phyloP scores from a whole-genome alignment of 108 stramenopile genomes.

The Chaetoceros muelleri region DNA sequence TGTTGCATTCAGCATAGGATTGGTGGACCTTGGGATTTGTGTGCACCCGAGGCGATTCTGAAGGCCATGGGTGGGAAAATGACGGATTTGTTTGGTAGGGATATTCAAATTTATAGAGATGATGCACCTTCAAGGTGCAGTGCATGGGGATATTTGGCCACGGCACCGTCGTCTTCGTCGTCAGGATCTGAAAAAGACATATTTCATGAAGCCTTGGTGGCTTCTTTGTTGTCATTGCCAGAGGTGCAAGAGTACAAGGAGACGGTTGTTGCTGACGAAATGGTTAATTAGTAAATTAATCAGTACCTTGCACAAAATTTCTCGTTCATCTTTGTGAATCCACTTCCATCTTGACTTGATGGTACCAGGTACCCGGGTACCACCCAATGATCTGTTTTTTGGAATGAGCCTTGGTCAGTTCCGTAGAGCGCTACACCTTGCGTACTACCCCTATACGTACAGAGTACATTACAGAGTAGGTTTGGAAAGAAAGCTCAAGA shows the following conservation, averaged over 20 bases:
- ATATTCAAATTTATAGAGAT: conserved; percentile 9
- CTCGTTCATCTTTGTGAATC: too few species aligned
- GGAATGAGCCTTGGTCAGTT: too few species aligned
- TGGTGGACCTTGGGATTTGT: conserved; percentile 46
- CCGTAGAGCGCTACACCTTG: too few species aligned
- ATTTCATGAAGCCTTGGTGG: conserved; percentile 5
- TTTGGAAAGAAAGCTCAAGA: too few species aligned
- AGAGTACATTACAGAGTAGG: too few species aligned
- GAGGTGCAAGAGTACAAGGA: conserved; percentile 11
- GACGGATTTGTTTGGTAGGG: conserved; percentile 49
- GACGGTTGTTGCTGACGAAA: too few species aligned
- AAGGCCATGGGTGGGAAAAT: conserved; percentile 38
- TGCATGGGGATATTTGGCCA: conserved; percentile 14
- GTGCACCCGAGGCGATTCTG: conserved; percentile 47
- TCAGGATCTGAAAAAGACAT: not conserved
- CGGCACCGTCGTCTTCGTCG: conserved; percentile 5
- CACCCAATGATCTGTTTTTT: too few species aligned
- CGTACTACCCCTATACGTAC: too few species aligned
- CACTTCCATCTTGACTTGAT: too few species aligned
- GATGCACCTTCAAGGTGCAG: conserved; percentile 12
- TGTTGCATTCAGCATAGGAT: conserved; percentile 1
- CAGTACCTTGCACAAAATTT: too few species aligned
- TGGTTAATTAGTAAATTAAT: too few species aligned
- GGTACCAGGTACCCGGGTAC: too few species aligned
- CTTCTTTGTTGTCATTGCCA: not conserved